Base-by-base conservation (phyloP, 805 yeast species). In the Starmerella bombicola region DNA sequence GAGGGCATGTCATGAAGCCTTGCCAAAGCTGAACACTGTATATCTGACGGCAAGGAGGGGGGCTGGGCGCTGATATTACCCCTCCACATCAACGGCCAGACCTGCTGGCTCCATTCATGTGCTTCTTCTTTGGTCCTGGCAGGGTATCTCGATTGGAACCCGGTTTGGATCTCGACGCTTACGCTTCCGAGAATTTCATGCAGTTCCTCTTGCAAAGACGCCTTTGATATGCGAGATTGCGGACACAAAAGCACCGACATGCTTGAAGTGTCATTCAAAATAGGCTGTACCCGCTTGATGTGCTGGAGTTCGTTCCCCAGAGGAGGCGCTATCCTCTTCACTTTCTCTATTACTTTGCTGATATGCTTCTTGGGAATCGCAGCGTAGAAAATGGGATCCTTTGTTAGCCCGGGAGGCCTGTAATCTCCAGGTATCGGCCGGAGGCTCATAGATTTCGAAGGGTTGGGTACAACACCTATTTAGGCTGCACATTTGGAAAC, bases 71-170 rank as follows among this genome's bases (percentile, higher is more conserved):
- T 41, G 0, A 94, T 93, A 54, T 86, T 84, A 0, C 97, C 97
- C 50, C 85, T 77, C 97, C 97, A 91, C 30, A 83, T 68, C 40
- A 83, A 62, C 0, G 97, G 97, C 98, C 97, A 88, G n/a, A 45
- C 53, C 15, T 62, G 49, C 3, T 58, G 41, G 2, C 85, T 70
- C 95, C 95, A 86, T 31, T 65, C 63, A 1, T 59, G 43, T 18
- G 79, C 70, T 13, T 74, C 58, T n/a, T 78, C 84, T 49, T 78
- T 80, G 3, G 83, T 74, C 4, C 70, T 65, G 0, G 96, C 93
- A n/a, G 71, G 69, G 41, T 66, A 66, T 20, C 53, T 53, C 0
- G 96, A 91, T 1, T 82, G 72, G 3, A 59, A 42, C 2, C 55
- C 20, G 48, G 30, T 8, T 21, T 6, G n/a, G 4, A 53, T 33